Conservation (phyloP, 1,139 yeast species). For the Nakaseomyces delphensis region DNA sequence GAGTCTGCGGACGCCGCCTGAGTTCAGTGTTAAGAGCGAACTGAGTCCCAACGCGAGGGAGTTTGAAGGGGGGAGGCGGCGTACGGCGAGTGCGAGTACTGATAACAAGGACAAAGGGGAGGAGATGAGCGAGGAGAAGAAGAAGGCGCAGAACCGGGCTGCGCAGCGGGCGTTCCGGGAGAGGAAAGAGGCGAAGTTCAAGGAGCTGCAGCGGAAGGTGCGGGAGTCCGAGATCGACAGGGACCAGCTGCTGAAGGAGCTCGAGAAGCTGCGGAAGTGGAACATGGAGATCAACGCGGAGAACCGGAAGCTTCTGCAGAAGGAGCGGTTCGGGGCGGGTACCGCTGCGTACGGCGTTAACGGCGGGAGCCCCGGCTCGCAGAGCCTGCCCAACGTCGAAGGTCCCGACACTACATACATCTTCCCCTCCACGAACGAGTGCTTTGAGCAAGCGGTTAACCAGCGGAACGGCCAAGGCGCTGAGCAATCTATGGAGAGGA, state of each 20-base stretch:
- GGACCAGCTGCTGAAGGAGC: conserved; percentile 6
- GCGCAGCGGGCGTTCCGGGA: conserved; percentile 97
- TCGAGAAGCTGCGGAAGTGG: conserved; percentile 10
- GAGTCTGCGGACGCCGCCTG: conserved; percentile 6
- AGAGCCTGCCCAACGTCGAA: conserved; percentile 4
- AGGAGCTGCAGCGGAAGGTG: conserved; percentile 66
- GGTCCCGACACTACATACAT: conserved; percentile 9
- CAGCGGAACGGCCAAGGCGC: conserved; percentile 6
- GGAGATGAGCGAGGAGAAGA: conserved; percentile 43
- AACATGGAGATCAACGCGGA: conserved; percentile 15
- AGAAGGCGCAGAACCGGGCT: conserved; percentile 95
- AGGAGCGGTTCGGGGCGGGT: conserved; percentile 5
- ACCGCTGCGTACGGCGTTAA: background rate
- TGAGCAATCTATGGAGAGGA: conserved; percentile 3
- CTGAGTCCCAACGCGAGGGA: background rate
- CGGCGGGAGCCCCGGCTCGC: conserved; percentile 5
- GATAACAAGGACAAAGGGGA: background rate
- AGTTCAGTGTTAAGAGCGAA: conserved; percentile 3
- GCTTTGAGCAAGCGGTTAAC: conserved; percentile 8
- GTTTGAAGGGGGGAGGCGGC: conserved; percentile 1
- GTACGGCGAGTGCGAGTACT: background rate
- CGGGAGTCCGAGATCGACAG: conserved; percentile 3
- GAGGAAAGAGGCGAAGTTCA: conserved; percentile 80
- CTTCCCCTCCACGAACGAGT: conserved; percentile 15
- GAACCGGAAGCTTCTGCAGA: conserved; percentile 13